These are phyloP conservation scores for Ammopiptanthus mongolicus DNA, from an alignment of 306 rosid species.

Conservation along the genomic window DNA sequence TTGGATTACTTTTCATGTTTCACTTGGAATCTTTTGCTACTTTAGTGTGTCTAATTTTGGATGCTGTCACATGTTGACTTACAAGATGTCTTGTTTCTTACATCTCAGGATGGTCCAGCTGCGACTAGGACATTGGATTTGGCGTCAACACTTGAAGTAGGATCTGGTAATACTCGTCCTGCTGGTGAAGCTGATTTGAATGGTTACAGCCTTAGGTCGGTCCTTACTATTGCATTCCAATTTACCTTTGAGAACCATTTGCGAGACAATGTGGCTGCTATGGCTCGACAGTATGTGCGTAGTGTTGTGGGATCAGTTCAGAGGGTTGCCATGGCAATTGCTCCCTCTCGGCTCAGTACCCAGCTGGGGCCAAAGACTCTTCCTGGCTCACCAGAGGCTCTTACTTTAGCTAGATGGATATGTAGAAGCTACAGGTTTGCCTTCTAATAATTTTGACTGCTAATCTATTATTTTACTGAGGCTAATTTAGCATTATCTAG, in stretches of 20 bases:
- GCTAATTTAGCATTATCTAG: not conserved
- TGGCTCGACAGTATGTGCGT: constrained; percentile 98
- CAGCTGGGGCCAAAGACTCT: constrained; percentile 68
- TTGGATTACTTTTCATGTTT: not conserved
- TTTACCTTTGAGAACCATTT: constrained; percentile 82
- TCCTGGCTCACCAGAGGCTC: constrained; percentile 92
- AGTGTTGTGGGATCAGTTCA: constrained; percentile 92
- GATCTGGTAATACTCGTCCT: constrained; percentile 54
- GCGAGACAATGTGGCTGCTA: constrained; percentile 88
- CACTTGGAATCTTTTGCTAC: not conserved
- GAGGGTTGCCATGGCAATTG: constrained; percentile 96
- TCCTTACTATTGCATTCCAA: constrained; percentile 92
- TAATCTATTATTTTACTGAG: not conserved
- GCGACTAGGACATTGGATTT: constrained; percentile 75
- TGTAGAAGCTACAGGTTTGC: constrained; percentile 74
- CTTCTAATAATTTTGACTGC: not conserved
- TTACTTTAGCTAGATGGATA: constrained; percentile 82
- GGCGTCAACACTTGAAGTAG: constrained; percentile 90
- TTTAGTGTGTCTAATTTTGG: not conserved
- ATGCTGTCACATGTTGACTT: not conserved
- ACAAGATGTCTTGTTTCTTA: not conserved
- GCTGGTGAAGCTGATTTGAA: constrained; percentile 50
- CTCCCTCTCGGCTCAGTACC: constrained; percentile 69
- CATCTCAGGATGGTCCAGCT: constrained; percentile 59
- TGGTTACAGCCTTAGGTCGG: constrained; percentile 75